Evolutionary conservation across 73 alveolate genomes (phyloP).

Genomic region (Symbiodinium pilosum): DNA sequence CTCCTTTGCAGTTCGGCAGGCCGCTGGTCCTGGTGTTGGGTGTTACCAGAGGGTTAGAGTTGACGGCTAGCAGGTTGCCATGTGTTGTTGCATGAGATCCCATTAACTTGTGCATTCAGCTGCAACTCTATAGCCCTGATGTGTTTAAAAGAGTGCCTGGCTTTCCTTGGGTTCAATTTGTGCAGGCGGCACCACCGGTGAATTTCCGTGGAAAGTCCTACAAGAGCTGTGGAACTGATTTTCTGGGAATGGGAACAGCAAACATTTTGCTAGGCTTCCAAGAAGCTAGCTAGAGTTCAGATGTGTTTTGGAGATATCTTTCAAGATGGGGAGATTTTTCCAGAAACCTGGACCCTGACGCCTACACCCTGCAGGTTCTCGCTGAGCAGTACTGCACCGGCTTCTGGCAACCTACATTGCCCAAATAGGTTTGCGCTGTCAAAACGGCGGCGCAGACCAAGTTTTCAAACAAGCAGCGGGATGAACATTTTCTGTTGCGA

Average conservation of each 20-base stretch:
- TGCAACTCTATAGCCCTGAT: not conserved
- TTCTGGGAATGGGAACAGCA: too few relatives aligned
- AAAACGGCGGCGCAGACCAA: not conserved
- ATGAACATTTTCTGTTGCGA: not conserved
- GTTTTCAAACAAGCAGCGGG: not conserved
- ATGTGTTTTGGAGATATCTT: too few relatives aligned
- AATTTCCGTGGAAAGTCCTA: not conserved
- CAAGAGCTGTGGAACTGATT: too few relatives aligned
- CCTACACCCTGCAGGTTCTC: not conserved
- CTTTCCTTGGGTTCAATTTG: too few relatives aligned
- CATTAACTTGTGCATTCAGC: not conserved
- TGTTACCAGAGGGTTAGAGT: not conserved
- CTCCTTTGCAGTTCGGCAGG: slow-evolving; percentile 63
- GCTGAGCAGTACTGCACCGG: slow-evolving; percentile 84
- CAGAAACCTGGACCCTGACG: not conserved
- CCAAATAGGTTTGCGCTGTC: not conserved
- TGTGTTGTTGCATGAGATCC: not conserved
- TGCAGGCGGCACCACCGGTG: too few relatives aligned
- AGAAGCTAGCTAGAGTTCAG: too few relatives aligned
- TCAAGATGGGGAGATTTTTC: too few relatives aligned
- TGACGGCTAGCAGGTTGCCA: not conserved
- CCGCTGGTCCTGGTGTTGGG: not conserved
- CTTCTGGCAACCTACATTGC: slow-evolving; percentile 15
- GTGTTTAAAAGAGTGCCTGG: too few relatives aligned
- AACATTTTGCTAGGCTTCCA: too few relatives aligned